A percentile compares a stretch with the other conserved stretches of the same genome.
Conservation (phyloP, 768 basidiomycete genomes). For the Pleurotus sapidus region DNA sequence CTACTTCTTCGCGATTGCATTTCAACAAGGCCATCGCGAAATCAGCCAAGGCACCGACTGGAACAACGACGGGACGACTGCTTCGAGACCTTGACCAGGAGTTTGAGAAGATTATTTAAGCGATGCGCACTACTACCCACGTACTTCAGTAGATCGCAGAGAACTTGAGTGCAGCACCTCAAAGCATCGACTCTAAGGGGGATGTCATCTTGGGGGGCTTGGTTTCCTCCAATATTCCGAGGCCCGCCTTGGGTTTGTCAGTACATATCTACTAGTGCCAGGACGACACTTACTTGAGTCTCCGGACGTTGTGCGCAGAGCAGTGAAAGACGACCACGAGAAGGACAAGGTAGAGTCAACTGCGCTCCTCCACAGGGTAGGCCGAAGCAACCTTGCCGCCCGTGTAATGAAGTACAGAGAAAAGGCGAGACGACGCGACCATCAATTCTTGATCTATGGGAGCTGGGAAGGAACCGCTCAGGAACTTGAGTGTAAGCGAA, state of each 20-base stretch:
- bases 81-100: conserved; percentile 41
- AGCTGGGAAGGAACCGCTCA: conserved; percentile 51
- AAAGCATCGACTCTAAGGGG: conserved; percentile 64
- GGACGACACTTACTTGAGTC: conserved; percentile 32
- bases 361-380: conserved; percentile 71
- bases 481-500: conserved; percentile 48
- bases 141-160: conserved; percentile 57
- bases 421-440: conserved; percentile 53
- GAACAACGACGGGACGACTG: conserved; percentile 64
- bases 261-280: no score
- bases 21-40: conserved; percentile 50
- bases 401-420: conserved; percentile 60
- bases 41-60: conserved; percentile 59
- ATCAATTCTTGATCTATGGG: conserved; percentile 37
- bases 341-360: conserved; percentile 67
- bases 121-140: conserved; percentile 2
- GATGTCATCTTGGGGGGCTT: conserved; percentile 45
- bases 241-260: neutral
- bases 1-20: conserved; percentile 47
- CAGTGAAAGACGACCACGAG: conserved; percentile 59
- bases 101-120: conserved; percentile 6
- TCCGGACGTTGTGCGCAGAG: conserved; percentile 59
- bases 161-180: conserved; percentile 45
- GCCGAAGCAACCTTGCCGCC: conserved; percentile 79
- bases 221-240: conserved; percentile 16